These are phyloP conservation scores for Harringtonia lauricola DNA, from an alignment of 2,329 filamentous ascomycete species.

Conservation along the genomic window DNA sequence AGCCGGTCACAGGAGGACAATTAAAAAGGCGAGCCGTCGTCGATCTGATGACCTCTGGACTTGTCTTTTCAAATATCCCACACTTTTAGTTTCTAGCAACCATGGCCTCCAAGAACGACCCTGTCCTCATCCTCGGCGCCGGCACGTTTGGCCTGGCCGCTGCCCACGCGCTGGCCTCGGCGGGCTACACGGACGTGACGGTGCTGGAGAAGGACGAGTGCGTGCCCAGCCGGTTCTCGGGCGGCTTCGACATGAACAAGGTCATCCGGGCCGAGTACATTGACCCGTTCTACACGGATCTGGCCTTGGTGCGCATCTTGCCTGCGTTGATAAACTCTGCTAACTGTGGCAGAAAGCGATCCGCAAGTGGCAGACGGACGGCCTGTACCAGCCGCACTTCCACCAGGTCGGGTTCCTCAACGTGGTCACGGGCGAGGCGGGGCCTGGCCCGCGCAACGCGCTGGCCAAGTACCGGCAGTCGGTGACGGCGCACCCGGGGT, in stretches of 20 bases:
- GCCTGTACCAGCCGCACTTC: slow-evolving; percentile 41
- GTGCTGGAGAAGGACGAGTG: slow-evolving; percentile 29
- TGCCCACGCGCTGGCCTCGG: slow-evolving; percentile 28
- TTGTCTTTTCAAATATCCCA: too few species aligned
- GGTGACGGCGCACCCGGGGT: slow-evolving; percentile 26
- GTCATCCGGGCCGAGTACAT: slow-evolving; percentile 49
- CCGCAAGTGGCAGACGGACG: slow-evolving; percentile 35
- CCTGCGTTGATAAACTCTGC: too few species aligned
- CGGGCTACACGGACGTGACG: slow-evolving; percentile 34
- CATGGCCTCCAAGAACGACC: not conserved
- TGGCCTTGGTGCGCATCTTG: slow-evolving; percentile 31
- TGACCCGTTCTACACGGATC: slow-evolving; percentile 42
- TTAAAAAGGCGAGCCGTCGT: too few species aligned
- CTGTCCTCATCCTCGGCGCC: slow-evolving; percentile 24
- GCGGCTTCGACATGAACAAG: slow-evolving; percentile 31
- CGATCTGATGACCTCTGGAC: too few species aligned
- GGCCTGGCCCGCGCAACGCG: slow-evolving; percentile 33
- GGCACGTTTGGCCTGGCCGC: slow-evolving; percentile 22
- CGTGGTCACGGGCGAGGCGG: slow-evolving; percentile 28
- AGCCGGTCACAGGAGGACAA: too few species aligned
- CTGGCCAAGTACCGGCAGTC: slow-evolving; percentile 29
- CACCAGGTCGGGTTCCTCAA: slow-evolving; percentile 35
- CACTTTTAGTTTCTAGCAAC: too few species aligned
- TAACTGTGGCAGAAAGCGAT: slow-evolving; percentile 28
- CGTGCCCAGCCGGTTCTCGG: not conserved